Conservation (phyloP, 2,329 filamentous ascomycete species). For the Juglanconis sp. region DNA sequence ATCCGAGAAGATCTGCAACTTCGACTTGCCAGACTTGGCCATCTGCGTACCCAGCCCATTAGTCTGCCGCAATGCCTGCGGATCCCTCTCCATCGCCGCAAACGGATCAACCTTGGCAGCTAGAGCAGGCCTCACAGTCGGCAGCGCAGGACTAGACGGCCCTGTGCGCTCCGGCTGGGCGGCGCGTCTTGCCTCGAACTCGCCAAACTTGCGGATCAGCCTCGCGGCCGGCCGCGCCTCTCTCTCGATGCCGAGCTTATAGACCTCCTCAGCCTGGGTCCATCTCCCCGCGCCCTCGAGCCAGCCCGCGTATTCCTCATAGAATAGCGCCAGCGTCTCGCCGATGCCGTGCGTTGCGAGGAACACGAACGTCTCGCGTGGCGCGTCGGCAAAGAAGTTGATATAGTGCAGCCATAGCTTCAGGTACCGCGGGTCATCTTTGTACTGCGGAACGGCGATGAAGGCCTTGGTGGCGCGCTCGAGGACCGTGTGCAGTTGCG, state of each 20-base stretch:
- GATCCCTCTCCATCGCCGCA: slow-evolving; percentile 51
- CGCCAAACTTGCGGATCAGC: slow-evolving; percentile 82
- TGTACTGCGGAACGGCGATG: slow-evolving; percentile 81
- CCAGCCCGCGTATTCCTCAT: slow-evolving; percentile 95
- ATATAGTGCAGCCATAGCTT: slow-evolving; percentile 95
- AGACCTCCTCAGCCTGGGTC: slow-evolving; percentile 91
- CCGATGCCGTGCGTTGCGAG: slow-evolving; percentile 85
- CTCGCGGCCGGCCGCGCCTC: slow-evolving; percentile 81
- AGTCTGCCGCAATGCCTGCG: slow-evolving; percentile 57
- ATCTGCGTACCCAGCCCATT: slow-evolving; percentile 45
- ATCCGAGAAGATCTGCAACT: slow-evolving; percentile 90
- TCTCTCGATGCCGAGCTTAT: slow-evolving; percentile 81
- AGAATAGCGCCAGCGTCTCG: slow-evolving; percentile 83
- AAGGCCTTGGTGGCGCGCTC: slow-evolving; percentile 93
- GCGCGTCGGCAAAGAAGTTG: slow-evolving; percentile 85
- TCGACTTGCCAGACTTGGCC: slow-evolving; percentile 69
- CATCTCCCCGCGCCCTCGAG: slow-evolving; percentile 80
- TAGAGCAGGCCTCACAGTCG: slow-evolving; percentile 76
- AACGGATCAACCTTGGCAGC: slow-evolving; percentile 86
- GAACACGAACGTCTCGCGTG: slow-evolving; percentile 88
- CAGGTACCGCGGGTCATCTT: slow-evolving; percentile 90
- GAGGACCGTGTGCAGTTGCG: slow-evolving; percentile 82
- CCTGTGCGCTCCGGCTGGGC: slow-evolving; percentile 55
- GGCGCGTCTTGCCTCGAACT: slow-evolving; percentile 75
- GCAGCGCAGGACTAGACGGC: slow-evolving; percentile 83